A percentile compares a stretch with the other conserved stretches of the same genome.
phyloP scores from a whole-genome alignment of 352 stramenopile species.

The Phytopythium kandeliae region DNA sequence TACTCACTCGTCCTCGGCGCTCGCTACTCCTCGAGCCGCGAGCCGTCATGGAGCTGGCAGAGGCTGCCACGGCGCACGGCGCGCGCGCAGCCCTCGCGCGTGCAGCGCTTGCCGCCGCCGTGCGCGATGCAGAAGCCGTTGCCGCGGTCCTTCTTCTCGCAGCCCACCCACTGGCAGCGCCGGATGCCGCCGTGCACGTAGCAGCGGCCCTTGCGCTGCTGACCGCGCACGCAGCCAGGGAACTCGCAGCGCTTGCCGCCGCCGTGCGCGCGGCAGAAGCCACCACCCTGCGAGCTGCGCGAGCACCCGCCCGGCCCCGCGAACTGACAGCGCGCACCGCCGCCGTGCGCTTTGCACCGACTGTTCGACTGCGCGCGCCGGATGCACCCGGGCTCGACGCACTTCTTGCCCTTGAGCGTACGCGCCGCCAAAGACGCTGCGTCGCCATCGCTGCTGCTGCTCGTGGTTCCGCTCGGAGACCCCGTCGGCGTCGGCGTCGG shows the following conservation, averaged over 20 bases:
- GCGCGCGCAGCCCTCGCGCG: conserved; percentile 32
- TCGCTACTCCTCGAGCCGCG: conserved; percentile 1
- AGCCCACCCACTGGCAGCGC: conserved; percentile 63
- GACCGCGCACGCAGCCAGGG: conserved; percentile 55
- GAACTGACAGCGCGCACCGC: conserved; percentile 68
- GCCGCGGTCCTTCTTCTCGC: conserved; percentile 84
- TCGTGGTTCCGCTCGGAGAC: conserved; percentile 17
- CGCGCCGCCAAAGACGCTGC: conserved; percentile 13
- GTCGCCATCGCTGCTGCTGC: conserved; percentile 13
- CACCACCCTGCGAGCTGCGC: conserved; percentile 68
- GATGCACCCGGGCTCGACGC: conserved; percentile 48
- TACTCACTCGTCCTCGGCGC: no score
- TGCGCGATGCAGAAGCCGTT: conserved; percentile 74
- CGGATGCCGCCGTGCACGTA: conserved; percentile 83
- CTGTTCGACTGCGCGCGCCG: conserved; percentile 77
- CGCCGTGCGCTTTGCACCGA: conserved; percentile 74
- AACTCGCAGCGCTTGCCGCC: conserved; percentile 80
- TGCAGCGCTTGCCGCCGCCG: conserved; percentile 51
- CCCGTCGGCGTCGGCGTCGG: conserved; percentile 1
- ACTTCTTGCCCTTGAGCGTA: conserved; percentile 69
- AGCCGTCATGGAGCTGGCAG: conserved; percentile 49
- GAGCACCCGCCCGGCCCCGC: conserved; percentile 50
- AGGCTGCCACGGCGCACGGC: conserved; percentile 49
- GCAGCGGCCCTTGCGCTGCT: conserved; percentile 79
- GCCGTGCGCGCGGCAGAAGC: conserved; percentile 75